These are phyloP conservation scores for Zasmidium cellare DNA, from an alignment of 2,329 filamentous ascomycete species.

Conservation along the genomic window DNA sequence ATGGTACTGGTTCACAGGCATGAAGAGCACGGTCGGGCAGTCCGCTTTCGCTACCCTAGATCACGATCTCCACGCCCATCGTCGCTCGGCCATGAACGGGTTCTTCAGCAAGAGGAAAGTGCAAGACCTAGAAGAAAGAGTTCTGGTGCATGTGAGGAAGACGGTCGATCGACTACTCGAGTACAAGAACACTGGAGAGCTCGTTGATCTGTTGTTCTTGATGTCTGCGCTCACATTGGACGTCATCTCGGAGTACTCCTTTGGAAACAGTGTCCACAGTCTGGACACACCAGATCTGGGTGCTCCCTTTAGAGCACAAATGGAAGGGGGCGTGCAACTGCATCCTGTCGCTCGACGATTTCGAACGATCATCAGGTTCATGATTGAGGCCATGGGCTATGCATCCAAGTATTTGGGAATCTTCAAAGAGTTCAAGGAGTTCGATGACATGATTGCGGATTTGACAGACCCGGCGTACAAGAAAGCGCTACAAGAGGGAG, in stretches of 20 bases:
- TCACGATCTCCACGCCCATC: not conserved
- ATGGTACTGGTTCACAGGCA: constrained; percentile 1
- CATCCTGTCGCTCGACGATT: constrained; percentile 7
- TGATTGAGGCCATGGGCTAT: not conserved
- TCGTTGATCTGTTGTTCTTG: not conserved
- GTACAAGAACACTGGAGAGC: not conserved
- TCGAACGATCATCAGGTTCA: not conserved
- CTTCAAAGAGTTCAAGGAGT: not conserved
- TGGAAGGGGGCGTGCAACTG: constrained; percentile 3
- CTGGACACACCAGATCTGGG: constrained; percentile 3
- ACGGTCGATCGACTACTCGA: not conserved
- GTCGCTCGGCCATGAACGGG: not conserved
- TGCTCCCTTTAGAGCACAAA: not conserved
- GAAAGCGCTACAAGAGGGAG: not conserved
- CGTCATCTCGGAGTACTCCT: constrained; percentile 7
- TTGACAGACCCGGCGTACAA: constrained; percentile 1
- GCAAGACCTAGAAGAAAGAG: not conserved
- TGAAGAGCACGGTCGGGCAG: not conserved
- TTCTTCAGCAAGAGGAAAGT: constrained; percentile 6
- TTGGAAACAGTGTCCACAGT: not conserved
- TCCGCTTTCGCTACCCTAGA: constrained; percentile 1
- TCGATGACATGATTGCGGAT: constrained; percentile 2
- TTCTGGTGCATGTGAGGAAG: not conserved
- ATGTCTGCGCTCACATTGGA: constrained; percentile 6
- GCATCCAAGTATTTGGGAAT: not conserved